Percentiles rank a stretch among this genome's conserved stretches.
Conservation (phyloP, 1,284 basidiomycete species). For the Amylostereum areolatum region DNA sequence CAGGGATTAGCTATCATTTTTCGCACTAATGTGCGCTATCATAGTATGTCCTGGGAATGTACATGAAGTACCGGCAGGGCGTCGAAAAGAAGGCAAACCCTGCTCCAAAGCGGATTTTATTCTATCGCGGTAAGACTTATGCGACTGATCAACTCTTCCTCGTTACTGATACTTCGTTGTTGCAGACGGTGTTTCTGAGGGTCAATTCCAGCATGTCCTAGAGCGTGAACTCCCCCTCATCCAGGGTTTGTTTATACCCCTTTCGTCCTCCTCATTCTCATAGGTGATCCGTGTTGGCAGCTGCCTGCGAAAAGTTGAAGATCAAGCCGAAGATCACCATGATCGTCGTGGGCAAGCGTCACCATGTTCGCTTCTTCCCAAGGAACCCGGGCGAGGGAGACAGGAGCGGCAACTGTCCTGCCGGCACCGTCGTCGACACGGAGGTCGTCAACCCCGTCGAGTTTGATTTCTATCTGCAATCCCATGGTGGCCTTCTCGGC, state of each 20-base stretch:
- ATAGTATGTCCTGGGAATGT: constrained; percentile 49
- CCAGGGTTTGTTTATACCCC: constrained; percentile 34
- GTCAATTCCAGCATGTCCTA: constrained; percentile 67
- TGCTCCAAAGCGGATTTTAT: constrained; percentile 62
- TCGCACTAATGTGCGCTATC: neutral
- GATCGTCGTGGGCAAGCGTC: constrained; percentile 72
- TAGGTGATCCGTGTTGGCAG: constrained; percentile 25
- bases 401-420: constrained; percentile 65
- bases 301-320: constrained; percentile 45
- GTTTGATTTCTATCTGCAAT: constrained; percentile 78
- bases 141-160: constrained; percentile 1
- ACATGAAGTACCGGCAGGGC: constrained; percentile 44
- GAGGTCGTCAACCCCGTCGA: constrained; percentile 69
- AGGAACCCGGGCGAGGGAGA: constrained; percentile 44
- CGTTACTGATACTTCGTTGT: constrained; percentile 3
- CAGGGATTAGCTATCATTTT: neutral
- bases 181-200: constrained; percentile 75
- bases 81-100: constrained; percentile 47
- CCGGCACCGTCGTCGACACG: constrained; percentile 70
- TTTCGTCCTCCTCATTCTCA: neutral
- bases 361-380: constrained; percentile 76
- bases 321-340: constrained; percentile 66
- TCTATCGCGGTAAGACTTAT: constrained; percentile 56
- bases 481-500: constrained; percentile 62
- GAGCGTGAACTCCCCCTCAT: constrained; percentile 53